Evolutionary conservation across 2,329 filamentous ascomycete genomes (phyloP).

Genomic region (Blastomyces silverae): DNA sequence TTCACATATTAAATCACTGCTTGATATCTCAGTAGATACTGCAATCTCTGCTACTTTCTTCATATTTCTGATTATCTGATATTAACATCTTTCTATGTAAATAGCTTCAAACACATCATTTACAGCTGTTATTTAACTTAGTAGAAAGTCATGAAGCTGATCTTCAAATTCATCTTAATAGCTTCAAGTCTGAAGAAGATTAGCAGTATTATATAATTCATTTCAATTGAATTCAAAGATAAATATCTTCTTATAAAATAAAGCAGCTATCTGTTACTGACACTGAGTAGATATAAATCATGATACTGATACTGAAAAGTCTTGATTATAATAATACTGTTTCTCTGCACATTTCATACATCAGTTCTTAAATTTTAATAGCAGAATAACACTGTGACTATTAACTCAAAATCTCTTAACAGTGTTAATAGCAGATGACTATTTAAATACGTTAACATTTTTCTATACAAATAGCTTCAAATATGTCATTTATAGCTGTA

Average conservation of each 20-base stretch:
- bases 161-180: background rate
- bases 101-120: background rate
- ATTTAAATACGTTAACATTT: background rate
- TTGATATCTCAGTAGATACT: background rate
- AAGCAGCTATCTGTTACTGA: background rate
- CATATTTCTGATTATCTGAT: background rate
- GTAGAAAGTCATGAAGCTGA: background rate
- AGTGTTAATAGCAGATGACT: too few relatives aligned
- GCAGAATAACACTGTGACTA: background rate
- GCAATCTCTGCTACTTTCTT: background rate
- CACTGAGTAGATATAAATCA: background rate
- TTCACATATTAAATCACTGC: background rate
- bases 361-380: background rate
- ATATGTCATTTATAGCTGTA: background rate
- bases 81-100: background rate
- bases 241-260: background rate
- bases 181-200: background rate
- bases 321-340: background rate
- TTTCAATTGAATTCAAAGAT: background rate
- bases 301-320: background rate
- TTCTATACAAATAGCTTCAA: background rate
- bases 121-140: background rate
- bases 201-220: background rate
- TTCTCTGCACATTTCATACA: background rate
- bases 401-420: too few relatives aligned